Percentiles rank a stretch among this genome's conserved stretches.
Conservation (phyloP, 148 eudicot genomes). For the Rheum nobile region DNA sequence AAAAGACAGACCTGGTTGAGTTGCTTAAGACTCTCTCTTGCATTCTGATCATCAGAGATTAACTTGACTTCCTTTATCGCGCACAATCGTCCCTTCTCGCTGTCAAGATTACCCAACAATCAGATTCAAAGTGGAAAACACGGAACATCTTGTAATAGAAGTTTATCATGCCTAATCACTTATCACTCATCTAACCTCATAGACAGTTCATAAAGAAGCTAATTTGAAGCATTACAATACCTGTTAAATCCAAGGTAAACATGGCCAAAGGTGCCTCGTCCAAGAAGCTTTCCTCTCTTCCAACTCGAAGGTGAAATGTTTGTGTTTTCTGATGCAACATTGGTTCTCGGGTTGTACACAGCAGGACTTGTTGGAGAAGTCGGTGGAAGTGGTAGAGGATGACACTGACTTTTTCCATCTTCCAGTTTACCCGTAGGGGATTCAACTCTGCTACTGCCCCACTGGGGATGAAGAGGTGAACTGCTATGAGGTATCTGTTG, state of each 20-base stretch:
- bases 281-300: constrained; percentile 92
- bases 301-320: constrained; percentile 38
- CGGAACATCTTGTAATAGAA: neutral
- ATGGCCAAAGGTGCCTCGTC: constrained; percentile 96
- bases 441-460: constrained; percentile 35
- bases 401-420: constrained; percentile 58
- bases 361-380: constrained; percentile 65
- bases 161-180: neutral
- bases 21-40: constrained; percentile 84
- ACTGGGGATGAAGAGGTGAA: constrained; percentile 63
- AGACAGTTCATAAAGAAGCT: neutral
- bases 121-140: neutral
- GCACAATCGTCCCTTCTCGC: constrained; percentile 92
- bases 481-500: constrained; percentile 9
- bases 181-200: neutral
- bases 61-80: constrained; percentile 88
- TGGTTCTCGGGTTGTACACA: constrained; percentile 39
- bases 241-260: constrained; percentile 94
- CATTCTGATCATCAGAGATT: constrained; percentile 65
- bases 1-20: constrained; percentile 65
- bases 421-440: constrained; percentile 53
- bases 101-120: constrained; percentile 21
- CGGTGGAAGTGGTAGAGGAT: constrained; percentile 88
- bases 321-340: constrained; percentile 26
- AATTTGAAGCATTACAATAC: constrained; percentile 16